Percentiles rank a stretch among this genome's conserved stretches.
Conservation (phyloP, 2,329 filamentous ascomycete species). For the Ceratocystis cacaofunesta region DNA sequence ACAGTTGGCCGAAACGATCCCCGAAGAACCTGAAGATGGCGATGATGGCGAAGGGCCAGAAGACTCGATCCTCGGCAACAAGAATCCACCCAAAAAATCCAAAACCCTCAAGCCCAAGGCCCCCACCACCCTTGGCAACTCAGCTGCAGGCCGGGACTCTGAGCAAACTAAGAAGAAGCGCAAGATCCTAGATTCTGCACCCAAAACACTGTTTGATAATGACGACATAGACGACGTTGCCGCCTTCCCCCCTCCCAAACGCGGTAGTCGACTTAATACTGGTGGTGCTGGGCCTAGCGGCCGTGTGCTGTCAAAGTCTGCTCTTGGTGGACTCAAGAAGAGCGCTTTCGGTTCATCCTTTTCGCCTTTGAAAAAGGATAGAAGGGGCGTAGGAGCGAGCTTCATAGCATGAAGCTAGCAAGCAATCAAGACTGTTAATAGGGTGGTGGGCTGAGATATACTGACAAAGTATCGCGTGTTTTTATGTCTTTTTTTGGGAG, state of each 20-base stretch:
- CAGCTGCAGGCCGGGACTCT: constrained; percentile 20
- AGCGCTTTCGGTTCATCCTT: constrained; percentile 38
- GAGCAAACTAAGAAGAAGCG: constrained; percentile 53
- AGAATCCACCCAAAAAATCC: constrained; percentile 1
- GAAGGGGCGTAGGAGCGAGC: constrained; percentile 46
- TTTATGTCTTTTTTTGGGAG: constrained; percentile 3
- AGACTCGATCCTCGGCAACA: constrained; percentile 5
- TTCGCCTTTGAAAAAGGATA: constrained; percentile 58
- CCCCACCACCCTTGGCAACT: background rate
- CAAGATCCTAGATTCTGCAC: constrained; percentile 40
- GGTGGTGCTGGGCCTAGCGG: constrained; percentile 6
- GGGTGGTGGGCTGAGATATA: background rate
- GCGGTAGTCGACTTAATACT: constrained; percentile 17
- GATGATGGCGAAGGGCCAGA: constrained; percentile 2
- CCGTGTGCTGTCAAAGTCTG: constrained; percentile 9
- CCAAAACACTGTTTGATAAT: constrained; percentile 52
- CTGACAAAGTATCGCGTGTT: background rate
- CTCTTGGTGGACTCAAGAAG: constrained; percentile 25
- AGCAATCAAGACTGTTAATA: background rate
- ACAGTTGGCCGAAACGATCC: background rate
- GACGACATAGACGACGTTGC: constrained; percentile 32
- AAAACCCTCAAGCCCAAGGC: constrained; percentile 17
- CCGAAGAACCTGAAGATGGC: constrained; percentile 14
- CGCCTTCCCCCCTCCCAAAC: constrained; percentile 4
- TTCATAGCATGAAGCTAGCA: constrained; percentile 34